A percentile compares a stretch with the other conserved stretches of the same genome.
Evolutionary conservation across 306 rosid species (phyloP).

Genomic region (Pterocarpus macrocarpus): DNA sequence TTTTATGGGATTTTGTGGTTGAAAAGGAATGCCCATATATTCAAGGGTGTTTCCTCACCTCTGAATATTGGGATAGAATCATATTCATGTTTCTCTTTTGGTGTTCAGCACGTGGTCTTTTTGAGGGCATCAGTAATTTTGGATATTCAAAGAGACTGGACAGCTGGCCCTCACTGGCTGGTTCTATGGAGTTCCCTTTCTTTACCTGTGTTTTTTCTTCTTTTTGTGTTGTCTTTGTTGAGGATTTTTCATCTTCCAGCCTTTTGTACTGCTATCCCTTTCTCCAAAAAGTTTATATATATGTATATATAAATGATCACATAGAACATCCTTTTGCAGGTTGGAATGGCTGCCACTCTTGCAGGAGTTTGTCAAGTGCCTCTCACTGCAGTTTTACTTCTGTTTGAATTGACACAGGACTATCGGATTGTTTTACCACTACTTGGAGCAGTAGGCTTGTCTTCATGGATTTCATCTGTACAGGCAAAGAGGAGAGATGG

Average conservation of each 20-base stretch:
- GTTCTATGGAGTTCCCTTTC: neutral
- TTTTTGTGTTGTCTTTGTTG: neutral
- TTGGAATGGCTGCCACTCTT: slow-evolving; percentile 98
- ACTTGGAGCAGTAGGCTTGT: slow-evolving; percentile 97
- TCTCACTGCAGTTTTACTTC: slow-evolving; percentile 89
- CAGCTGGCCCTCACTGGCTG: neutral
- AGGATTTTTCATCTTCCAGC: neutral
- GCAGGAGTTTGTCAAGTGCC: slow-evolving; percentile 99
- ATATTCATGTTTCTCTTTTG: no score
- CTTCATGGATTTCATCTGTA: slow-evolving; percentile 90
- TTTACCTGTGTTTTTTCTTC: neutral
- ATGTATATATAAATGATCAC: slow-evolving; percentile 36
- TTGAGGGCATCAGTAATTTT: neutral
- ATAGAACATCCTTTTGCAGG: slow-evolving; percentile 68
- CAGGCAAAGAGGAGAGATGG: slow-evolving; percentile 68
- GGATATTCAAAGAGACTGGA: neutral
- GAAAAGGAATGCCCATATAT: no score
- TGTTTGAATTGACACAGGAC: slow-evolving; percentile 95
- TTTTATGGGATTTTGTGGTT: no score
- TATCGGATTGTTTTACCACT: slow-evolving; percentile 91
- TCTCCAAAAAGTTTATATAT: neutral
- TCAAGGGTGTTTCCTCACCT: no score
- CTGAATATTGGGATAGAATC: no score
- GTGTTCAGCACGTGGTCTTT: neutral
- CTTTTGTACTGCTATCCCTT: neutral